Base-by-base conservation (phyloP, 1,284 basidiomycete species). In the Caloboletus inedulis region DNA sequence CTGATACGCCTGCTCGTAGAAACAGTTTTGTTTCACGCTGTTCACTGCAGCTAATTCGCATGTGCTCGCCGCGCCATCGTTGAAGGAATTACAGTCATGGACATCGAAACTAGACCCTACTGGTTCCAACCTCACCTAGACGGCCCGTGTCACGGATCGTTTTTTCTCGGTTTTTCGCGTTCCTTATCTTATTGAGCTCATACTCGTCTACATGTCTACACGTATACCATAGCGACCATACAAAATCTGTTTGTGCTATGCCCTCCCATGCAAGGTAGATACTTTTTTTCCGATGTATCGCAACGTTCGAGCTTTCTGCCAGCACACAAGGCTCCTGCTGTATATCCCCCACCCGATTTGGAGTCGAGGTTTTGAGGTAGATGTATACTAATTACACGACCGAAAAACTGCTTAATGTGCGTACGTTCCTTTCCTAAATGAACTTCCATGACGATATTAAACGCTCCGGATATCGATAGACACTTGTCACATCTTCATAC, bases 11-110 rank as follows among this genome's bases (percentile, higher is more conserved):
- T 31, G 44, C 51, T 53, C n/a, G 25, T 66, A 95, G 92, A 91
- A 87, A 75, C 82, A 79, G 36, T 85, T 84, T 68, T 87, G 86
- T 9, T 94, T 95, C 71, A 93, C 90, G 10, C 78, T 95, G 36
- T 95, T 92, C 71, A 94, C 93, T 3, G 78, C 89, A 16, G 90
- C 89, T 10, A 95, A 96, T 69, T 94, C 91, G 31, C 89, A 94
- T 72, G 89, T 91, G 34, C 78, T 95, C 14, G 86, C 89, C 29
- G 91, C 93, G 33, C 79, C 84, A 4, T 90, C 77, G 61, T 70
- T 77, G 56, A 93, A 90, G 72, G 93, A 96, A 66, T 76, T 92
- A 53, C 83, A 84, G 58, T 80, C 84, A 63, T 95, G 92, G 92
- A 85, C 82, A 62, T 77, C 78, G 55, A 91, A 89, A 69, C 72